Evolutionary conservation across 2,329 filamentous ascomycete species (phyloP), one percentile per base, ranked within the genome.

Genomic region (Claviceps sp.): DNA sequence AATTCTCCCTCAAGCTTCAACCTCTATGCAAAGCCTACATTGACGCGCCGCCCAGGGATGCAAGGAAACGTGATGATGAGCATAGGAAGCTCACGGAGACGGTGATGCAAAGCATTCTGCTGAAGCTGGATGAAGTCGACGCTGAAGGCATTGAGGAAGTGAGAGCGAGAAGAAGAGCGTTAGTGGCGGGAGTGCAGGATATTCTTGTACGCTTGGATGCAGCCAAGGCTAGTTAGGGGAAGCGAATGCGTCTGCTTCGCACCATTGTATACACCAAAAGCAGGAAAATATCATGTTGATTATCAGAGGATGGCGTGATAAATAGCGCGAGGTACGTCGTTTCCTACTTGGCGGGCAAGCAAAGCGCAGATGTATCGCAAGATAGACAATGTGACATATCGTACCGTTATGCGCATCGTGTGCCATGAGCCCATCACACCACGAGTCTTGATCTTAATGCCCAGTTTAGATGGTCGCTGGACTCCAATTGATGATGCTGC

Each of bases 71-170:
- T 48, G 76, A 78, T 14, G 86, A 89, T 38, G 85, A 90, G 61
- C 84, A 91, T 64, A 82, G 84, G 64, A 83, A 78, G 63, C 66
- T 93, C 17, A 82, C 80, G 4, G 87, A 93, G 71, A 87, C 83
- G 4, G 77, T 89, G 41, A 73, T 93, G 73, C 80, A 84, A 56
- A 84, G 89, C 59, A 80, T 89, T 2, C 62, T 91, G 40, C 68
- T 93, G 57, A 91, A 90, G 69, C 67, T 89, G 41, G 87, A 93
- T 63, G 82, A 77, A 22, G 80, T 91, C 2, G 85, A 91, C 58
- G 83, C 82, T 0, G 82, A 84, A 47, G 85, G 85, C 5, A 80
- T 87, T 57, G 65, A 71, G 10, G 80, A 83, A 13, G 80, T 85
- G 26, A 74, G 86, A 56, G 68, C 74, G 13, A 78, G 73, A 64